These are phyloP conservation scores for Aureobasidium musti DNA, from an alignment of 2,329 filamentous ascomycete genomes.

Conservation along the genomic window DNA sequence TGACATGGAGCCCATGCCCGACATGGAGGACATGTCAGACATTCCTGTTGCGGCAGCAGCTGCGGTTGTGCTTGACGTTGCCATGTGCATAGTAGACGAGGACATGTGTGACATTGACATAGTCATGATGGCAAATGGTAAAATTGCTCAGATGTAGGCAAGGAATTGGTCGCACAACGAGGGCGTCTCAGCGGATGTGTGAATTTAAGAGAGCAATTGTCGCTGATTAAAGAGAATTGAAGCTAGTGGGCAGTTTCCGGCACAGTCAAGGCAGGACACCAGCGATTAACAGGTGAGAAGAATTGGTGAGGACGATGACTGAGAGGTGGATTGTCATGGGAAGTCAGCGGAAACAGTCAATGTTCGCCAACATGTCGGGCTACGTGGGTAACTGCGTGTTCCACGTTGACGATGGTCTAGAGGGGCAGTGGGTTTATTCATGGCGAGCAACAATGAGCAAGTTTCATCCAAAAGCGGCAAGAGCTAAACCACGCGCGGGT, in stretches of 20 bases:
- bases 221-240: background rate
- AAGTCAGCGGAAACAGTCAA: background rate
- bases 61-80: conserved; percentile 21
- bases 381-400: conserved; percentile 4
- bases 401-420: background rate
- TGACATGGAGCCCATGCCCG: conserved; percentile 47
- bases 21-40: conserved; percentile 25
- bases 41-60: conserved; percentile 19
- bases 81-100: conserved; percentile 28
- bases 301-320: background rate
- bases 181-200: background rate
- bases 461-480: background rate
- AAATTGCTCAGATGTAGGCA: background rate
- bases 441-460: conserved; percentile 11
- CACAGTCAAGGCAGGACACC: background rate
- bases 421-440: background rate
- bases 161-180: background rate
- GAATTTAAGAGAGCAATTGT: background rate
- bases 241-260: background rate
- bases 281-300: background rate
- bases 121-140: conserved; percentile 23
- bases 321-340: background rate
- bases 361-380: conserved; percentile 7
- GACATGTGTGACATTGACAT: conserved; percentile 23
- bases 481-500: background rate